A percentile compares a stretch with the other conserved stretches of the same genome.
Evolutionary conservation across 2,329 filamentous ascomycete genomes (phyloP).

Genomic region (Xylariomycetidae sp.): DNA sequence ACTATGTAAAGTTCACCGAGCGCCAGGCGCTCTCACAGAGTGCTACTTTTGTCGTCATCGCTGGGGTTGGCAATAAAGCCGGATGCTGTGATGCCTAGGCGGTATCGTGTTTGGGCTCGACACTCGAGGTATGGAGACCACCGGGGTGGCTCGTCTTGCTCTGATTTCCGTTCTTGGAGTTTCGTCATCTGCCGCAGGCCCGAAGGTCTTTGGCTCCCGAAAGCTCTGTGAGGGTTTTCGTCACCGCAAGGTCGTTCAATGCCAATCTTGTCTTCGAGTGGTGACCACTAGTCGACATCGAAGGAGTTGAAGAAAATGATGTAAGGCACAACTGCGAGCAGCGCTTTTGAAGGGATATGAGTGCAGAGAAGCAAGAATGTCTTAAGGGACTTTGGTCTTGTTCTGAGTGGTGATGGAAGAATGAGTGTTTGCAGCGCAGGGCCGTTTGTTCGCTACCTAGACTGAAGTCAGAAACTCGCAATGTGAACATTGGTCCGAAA

Average conservation of each 20-base stretch:
- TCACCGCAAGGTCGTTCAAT: slow-evolving; percentile 23
- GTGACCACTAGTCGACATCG: no score
- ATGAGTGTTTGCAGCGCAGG: no score
- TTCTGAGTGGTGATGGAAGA: no score
- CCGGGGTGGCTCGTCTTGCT: slow-evolving; percentile 29
- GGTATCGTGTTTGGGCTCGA: slow-evolving; percentile 5
- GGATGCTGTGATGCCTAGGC: slow-evolving; percentile 9
- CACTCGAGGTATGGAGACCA: slow-evolving; percentile 6
- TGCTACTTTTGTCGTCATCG: slow-evolving; percentile 24
- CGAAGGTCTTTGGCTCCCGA: slow-evolving; percentile 19
- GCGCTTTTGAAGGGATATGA: no score
- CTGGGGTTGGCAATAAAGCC: slow-evolving; percentile 11
- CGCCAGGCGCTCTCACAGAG: slow-evolving; percentile 15
- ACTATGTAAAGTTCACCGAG: slow-evolving; percentile 35
- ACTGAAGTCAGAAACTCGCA: no score
- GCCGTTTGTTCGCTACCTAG: no score
- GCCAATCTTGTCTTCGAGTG: no score
- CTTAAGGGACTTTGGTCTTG: no score
- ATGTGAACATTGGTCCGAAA: no score
- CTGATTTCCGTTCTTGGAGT: slow-evolving; percentile 46
- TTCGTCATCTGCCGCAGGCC: slow-evolving; percentile 25
- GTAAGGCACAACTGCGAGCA: no score
- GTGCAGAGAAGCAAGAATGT: no score
- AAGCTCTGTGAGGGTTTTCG: slow-evolving; percentile 17
- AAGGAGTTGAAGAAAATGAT: no score